phyloP scores from a whole-genome alignment of 352 stramenopile species.

The Pythium angustatum region DNA sequence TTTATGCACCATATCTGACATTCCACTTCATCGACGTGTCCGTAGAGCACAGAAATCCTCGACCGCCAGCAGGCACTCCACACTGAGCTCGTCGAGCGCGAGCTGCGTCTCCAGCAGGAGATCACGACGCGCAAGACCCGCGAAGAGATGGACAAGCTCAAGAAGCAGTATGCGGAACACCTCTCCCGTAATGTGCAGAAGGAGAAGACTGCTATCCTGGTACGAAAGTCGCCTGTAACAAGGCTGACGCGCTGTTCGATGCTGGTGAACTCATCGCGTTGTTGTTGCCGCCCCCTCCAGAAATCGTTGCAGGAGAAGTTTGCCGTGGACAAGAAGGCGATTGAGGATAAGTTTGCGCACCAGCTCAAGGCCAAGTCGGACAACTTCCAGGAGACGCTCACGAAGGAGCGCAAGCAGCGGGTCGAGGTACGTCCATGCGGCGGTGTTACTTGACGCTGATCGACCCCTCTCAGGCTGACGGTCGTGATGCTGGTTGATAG shows the following conservation, averaged over 20 bases:
- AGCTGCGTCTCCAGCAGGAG: conserved; percentile 75
- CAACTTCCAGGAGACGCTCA: conserved; percentile 57
- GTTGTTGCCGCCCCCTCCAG: conserved; percentile 2
- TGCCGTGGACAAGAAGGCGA: conserved; percentile 58
- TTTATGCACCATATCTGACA: too few relatives aligned
- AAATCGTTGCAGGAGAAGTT: conserved; percentile 65
- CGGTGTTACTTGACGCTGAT: background rate
- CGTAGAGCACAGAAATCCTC: conserved; percentile 62
- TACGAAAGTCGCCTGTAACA: conserved; percentile 6
- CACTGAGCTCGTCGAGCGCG: conserved; percentile 75
- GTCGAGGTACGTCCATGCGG: conserved; percentile 27
- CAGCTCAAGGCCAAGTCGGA: conserved; percentile 52
- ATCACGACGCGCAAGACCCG: conserved; percentile 58
- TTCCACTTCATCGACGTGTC: too few relatives aligned
- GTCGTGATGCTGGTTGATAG: background rate
- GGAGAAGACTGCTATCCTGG: conserved; percentile 51
- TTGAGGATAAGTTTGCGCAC: conserved; percentile 51
- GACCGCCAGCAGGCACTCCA: conserved; percentile 65
- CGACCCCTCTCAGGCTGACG: background rate
- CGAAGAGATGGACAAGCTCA: conserved; percentile 60
- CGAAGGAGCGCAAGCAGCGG: conserved; percentile 64
- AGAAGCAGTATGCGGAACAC: conserved; percentile 67
- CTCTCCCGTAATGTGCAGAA: conserved; percentile 62
- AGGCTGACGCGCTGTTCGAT: background rate
- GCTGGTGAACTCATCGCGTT: background rate